Conservation (phyloP, 192 early-diverging fungal species). For the Umbelopsis vinacea region DNA sequence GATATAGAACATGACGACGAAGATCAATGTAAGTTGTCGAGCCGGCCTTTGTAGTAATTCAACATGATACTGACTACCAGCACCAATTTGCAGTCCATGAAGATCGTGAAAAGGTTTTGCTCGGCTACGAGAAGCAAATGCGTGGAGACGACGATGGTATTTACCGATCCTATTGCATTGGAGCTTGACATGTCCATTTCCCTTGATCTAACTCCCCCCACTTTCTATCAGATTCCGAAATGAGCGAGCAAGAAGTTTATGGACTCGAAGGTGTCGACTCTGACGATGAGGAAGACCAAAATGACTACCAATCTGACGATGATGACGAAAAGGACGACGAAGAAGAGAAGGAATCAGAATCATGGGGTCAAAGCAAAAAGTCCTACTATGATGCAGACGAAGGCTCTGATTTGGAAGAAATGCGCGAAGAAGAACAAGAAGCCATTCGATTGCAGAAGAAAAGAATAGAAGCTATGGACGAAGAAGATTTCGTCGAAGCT, state of each 20-base stretch:
- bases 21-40: conserved; percentile 66
- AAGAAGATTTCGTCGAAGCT: conserved; percentile 86
- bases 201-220: not conserved
- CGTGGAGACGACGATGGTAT: conserved; percentile 27
- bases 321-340: conserved; percentile 36
- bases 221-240: conserved; percentile 52
- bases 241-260: conserved; percentile 81
- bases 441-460: conserved; percentile 85
- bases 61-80: not conserved
- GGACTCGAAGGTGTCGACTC: conserved; percentile 69
- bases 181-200: not conserved
- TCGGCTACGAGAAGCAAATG: conserved; percentile 40
- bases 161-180: not conserved
- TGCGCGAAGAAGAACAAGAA: conserved; percentile 87
- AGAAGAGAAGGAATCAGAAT: conserved; percentile 41
- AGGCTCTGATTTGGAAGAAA: conserved; percentile 74
- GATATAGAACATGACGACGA: conserved; percentile 79
- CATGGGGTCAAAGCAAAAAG: conserved; percentile 80
- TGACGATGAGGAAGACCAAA: conserved; percentile 53
- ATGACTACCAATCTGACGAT: conserved; percentile 16
- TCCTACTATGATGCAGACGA: conserved; percentile 91
- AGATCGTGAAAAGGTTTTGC: conserved; percentile 55
- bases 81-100: conserved; percentile 38
- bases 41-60: not conserved
- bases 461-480: conserved; percentile 75